A percentile compares a stretch with the other conserved stretches of the same genome.
Evolutionary conservation across 192 early-diverging fungal species (phyloP).

Genomic region (Phlyctochytrium planicorne): DNA sequence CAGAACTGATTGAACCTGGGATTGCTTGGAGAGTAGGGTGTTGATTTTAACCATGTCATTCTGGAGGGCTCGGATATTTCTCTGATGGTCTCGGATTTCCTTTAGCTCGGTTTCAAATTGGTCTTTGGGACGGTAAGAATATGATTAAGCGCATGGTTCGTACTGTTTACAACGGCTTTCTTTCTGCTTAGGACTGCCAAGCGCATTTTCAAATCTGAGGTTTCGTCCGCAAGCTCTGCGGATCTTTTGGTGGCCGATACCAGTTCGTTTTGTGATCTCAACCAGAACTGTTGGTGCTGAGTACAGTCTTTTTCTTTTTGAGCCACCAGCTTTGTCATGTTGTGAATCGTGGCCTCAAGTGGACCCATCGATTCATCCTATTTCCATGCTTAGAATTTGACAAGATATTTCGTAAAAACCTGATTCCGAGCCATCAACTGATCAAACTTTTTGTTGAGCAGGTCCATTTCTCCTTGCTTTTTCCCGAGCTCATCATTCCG

Average conservation of each 20-base stretch:
- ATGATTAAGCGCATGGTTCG: not conserved
- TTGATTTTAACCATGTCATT: slow-evolving; percentile 66
- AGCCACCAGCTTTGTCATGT: slow-evolving; percentile 49
- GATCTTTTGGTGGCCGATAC: slow-evolving; percentile 49
- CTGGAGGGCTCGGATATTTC: slow-evolving; percentile 55
- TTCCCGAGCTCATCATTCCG: slow-evolving; percentile 60
- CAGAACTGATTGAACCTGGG: slow-evolving; percentile 43
- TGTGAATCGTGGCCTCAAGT: slow-evolving; percentile 63
- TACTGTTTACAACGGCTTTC: slow-evolving; percentile 63
- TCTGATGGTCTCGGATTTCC: slow-evolving; percentile 54
- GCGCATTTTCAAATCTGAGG: slow-evolving; percentile 52
- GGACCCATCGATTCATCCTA: slow-evolving; percentile 58
- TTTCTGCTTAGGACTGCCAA: slow-evolving; percentile 54
- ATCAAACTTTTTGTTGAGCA: slow-evolving; percentile 63
- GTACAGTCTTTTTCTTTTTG: slow-evolving; percentile 55
- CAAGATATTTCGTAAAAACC: slow-evolving; percentile 26
- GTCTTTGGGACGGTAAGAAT: slow-evolving; percentile 23
- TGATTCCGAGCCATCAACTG: slow-evolving; percentile 44
- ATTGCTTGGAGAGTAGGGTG: slow-evolving; percentile 53
- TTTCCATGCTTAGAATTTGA: not conserved
- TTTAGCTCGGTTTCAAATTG: slow-evolving; percentile 56
- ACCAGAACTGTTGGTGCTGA: slow-evolving; percentile 59
- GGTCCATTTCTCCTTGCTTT: slow-evolving; percentile 60
- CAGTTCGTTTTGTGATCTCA: slow-evolving; percentile 60
- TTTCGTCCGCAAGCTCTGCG: slow-evolving; percentile 47